These are phyloP conservation scores for Penicillium sp. DNA, from an alignment of 2,329 filamentous ascomycete species.

Conservation along the genomic window DNA sequence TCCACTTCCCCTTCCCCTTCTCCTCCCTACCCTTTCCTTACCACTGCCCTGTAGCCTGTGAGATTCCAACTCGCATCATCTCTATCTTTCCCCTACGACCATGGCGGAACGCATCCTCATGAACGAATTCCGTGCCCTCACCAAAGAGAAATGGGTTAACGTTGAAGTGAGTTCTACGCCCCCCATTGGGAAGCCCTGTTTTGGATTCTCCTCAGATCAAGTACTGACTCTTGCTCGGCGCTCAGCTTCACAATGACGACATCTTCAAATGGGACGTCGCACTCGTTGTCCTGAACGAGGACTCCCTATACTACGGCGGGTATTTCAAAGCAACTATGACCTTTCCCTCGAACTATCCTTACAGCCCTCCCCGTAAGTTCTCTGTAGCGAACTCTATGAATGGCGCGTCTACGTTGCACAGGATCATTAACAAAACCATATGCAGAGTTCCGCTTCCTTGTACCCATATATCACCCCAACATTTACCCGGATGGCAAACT, in stretches of 20 bases:
- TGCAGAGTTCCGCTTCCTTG: conserved; percentile 74
- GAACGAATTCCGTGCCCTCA: conserved; percentile 78
- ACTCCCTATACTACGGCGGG: conserved; percentile 86
- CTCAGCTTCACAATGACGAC: conserved; percentile 72
- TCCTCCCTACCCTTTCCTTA: background rate
- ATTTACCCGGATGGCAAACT: conserved; percentile 86
- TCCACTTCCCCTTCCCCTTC: background rate
- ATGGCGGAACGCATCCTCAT: conserved; percentile 78
- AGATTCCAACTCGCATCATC: background rate
- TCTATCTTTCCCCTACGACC: background rate
- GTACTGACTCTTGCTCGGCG: background rate
- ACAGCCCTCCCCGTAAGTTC: conserved; percentile 66
- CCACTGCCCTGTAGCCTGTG: background rate
- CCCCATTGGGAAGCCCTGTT: background rate
- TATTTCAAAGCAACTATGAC: conserved; percentile 89
- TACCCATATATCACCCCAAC: conserved; percentile 85
- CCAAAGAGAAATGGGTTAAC: conserved; percentile 90
- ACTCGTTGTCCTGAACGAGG: conserved; percentile 87
- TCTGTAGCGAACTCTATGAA: background rate
- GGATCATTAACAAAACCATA: background rate
- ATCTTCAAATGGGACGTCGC: conserved; percentile 85
- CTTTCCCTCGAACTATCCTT: conserved; percentile 87
- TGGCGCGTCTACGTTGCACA: background rate
- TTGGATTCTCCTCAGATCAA: background rate
- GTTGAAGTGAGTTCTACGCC: conserved; percentile 64